Conservation (phyloP, 2,329 filamentous ascomycete species). For the Hawksworthiomyces lignivorus region DNA sequence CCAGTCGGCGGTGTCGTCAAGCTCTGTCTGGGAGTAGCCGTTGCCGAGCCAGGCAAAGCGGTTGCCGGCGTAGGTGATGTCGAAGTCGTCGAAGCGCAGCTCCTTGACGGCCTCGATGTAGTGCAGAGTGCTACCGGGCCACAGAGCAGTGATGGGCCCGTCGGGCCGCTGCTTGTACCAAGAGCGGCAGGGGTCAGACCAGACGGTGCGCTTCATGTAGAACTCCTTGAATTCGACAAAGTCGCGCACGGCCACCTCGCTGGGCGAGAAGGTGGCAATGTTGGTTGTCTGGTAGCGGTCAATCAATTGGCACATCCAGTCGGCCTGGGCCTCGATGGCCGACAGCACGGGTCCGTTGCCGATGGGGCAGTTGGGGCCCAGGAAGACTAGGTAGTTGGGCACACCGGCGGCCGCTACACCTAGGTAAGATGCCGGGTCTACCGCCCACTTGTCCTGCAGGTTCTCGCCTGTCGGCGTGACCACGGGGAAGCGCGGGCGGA, state of each 20-base stretch:
- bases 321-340: slow-evolving; percentile 16
- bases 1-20: slow-evolving; percentile 30
- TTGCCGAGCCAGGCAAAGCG: slow-evolving; percentile 21
- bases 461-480: slow-evolving; percentile 11
- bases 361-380: slow-evolving; percentile 16
- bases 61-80: slow-evolving; percentile 17
- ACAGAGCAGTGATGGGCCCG: slow-evolving; percentile 20
- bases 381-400: slow-evolving; percentile 21
- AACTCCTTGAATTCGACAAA: slow-evolving; percentile 22
- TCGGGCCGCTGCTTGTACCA: slow-evolving; percentile 22
- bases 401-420: slow-evolving; percentile 25
- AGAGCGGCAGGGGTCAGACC: slow-evolving; percentile 21
- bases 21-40: slow-evolving; percentile 35
- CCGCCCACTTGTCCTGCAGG: slow-evolving; percentile 17
- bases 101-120: slow-evolving; percentile 21
- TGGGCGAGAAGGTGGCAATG: slow-evolving; percentile 26
- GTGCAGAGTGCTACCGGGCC: slow-evolving; percentile 18
- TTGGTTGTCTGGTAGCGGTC: slow-evolving; percentile 43
- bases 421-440: slow-evolving; percentile 28
- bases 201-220: slow-evolving; percentile 25
- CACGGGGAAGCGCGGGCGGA: slow-evolving; percentile 25
- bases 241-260: slow-evolving; percentile 16
- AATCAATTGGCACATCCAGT: slow-evolving; percentile 42
- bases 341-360: slow-evolving; percentile 14
- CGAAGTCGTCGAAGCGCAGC: slow-evolving; percentile 27